phyloP scores from a whole-genome alignment of 2,329 filamentous ascomycete species.

The Xenoacremonium recifei region DNA sequence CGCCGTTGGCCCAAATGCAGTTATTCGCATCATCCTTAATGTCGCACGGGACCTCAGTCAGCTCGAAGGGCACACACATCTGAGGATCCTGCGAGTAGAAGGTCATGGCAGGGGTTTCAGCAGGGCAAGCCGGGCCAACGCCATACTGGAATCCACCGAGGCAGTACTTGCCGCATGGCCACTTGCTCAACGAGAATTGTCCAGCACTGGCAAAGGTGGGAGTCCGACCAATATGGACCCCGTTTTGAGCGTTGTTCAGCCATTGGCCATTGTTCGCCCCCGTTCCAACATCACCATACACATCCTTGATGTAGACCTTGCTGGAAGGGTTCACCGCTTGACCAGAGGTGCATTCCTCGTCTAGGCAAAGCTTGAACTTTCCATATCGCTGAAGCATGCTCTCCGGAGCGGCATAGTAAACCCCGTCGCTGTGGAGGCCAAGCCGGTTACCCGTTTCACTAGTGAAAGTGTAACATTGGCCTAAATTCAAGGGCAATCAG shows the following conservation, averaged over 20 bases:
- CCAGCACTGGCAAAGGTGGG: conserved; percentile 10
- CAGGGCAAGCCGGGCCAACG: conserved; percentile 14
- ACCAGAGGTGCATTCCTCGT: conserved; percentile 11
- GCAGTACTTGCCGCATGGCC: conserved; percentile 18
- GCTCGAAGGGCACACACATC: conserved; percentile 12
- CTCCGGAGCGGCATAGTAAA: conserved; percentile 12
- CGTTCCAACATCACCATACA: conserved; percentile 12
- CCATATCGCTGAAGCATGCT: conserved; percentile 14
- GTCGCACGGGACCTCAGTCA: conserved; percentile 18
- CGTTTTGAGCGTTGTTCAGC: conserved; percentile 13
- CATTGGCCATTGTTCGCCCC: conserved; percentile 12
- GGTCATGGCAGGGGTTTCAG: conserved; percentile 12
- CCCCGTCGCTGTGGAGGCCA: conserved; percentile 7
- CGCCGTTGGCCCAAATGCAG: conserved; percentile 15
- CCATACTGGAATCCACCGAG: conserved; percentile 12
- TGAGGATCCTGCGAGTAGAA: conserved; percentile 14
- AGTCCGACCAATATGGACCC: conserved; percentile 10
- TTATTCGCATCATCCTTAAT: conserved; percentile 12
- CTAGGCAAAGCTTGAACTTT: conserved; percentile 16
- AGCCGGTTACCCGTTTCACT: conserved; percentile 11
- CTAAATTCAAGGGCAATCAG: conserved; percentile 1
- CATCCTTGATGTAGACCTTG: conserved; percentile 12
- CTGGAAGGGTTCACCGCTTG: conserved; percentile 9
- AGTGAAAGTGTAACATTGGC: conserved; percentile 16
- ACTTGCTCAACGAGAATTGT: conserved; percentile 17